These are phyloP conservation scores for Apiospora sp. DNA, from an alignment of 2,329 filamentous ascomycete genomes.

Conservation along the genomic window DNA sequence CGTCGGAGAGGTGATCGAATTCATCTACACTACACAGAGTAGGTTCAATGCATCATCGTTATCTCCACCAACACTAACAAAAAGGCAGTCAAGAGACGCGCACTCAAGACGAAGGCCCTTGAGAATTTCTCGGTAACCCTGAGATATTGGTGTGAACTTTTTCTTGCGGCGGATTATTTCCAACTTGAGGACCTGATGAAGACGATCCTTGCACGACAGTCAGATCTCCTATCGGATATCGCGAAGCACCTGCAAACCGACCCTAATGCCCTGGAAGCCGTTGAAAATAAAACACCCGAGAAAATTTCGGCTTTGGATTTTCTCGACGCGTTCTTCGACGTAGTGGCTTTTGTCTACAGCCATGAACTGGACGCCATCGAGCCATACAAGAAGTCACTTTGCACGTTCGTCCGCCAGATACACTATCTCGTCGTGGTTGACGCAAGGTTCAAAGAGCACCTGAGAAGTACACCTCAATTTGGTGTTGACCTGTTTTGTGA, in stretches of 20 bases:
- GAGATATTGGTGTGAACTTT: background rate
- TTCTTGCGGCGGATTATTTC: background rate
- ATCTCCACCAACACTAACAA: background rate
- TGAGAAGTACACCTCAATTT: background rate
- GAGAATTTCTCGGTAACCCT: background rate
- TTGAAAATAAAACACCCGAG: no score
- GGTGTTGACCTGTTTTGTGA: background rate
- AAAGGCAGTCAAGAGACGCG: background rate
- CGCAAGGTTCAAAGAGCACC: background rate
- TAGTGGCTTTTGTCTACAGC: background rate
- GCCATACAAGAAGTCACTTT: background rate
- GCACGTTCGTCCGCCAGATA: background rate
- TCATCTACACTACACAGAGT: background rate
- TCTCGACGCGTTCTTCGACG: background rate
- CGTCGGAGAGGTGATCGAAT: background rate
- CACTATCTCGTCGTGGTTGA: background rate
- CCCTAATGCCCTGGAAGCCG: no score
- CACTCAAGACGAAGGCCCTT: no score
- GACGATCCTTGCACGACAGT: background rate
- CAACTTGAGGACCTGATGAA: background rate
- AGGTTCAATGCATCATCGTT: background rate
- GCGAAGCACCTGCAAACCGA: no score
- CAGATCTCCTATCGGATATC: no score
- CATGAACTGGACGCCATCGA: background rate
- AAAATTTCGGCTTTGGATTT: background rate